phyloP scores from a whole-genome alignment of 129 eudicot genomes.

The Flaveria robusta region DNA sequence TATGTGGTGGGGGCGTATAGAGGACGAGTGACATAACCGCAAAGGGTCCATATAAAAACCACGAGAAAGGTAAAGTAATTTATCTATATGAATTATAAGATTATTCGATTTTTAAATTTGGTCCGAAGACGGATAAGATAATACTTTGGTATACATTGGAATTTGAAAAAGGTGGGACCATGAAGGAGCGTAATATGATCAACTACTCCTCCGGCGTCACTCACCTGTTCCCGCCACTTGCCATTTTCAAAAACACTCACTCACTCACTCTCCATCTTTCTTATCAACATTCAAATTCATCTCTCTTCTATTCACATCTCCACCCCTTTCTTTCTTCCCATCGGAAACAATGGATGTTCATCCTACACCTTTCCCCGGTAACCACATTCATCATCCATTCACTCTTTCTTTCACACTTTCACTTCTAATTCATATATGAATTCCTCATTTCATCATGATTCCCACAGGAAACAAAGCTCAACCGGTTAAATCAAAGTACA shows the following conservation, averaged over 20 bases:
- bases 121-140: too few relatives aligned
- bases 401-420: too few relatives aligned
- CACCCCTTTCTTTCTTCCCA: too few relatives aligned
- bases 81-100: too few relatives aligned
- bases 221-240: constrained; percentile 37
- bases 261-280: background rate
- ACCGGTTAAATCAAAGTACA: constrained; percentile 41
- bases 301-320: background rate
- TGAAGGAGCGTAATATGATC: constrained; percentile 33
- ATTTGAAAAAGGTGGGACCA: background rate
- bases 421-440: background rate
- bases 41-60: constrained; percentile 52
- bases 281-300: constrained; percentile 4
- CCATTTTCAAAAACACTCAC: constrained; percentile 18
- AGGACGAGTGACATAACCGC: constrained; percentile 81
- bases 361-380: constrained; percentile 67
- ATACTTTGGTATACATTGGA: too few relatives aligned
- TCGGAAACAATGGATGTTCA: constrained; percentile 39
- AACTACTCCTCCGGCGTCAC: background rate
- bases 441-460: background rate
- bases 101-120: too few relatives aligned
- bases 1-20: constrained; percentile 72
- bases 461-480: constrained; percentile 34
- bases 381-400: too few relatives aligned
- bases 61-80: constrained; percentile 19